These are phyloP conservation scores for Candida germanica DNA, from an alignment of 805 yeast genomes.

Conservation along the genomic window DNA sequence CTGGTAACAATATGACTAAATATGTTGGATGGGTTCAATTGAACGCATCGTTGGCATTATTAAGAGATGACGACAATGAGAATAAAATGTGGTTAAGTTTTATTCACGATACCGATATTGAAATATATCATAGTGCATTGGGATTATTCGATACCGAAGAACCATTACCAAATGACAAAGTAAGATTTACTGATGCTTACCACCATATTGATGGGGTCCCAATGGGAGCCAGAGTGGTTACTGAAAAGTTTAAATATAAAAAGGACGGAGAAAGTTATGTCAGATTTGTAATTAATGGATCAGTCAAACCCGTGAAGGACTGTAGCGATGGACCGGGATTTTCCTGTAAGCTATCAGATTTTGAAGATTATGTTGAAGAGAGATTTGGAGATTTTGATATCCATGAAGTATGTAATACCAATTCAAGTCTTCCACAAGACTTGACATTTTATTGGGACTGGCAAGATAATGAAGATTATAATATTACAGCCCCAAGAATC, in stretches of 20 bases:
- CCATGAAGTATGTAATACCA: conserved; percentile 25
- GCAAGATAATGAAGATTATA: conserved; percentile 11
- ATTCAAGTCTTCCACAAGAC: conserved; percentile 19
- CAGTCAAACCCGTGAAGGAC: conserved; percentile 33
- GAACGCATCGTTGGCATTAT: conserved; percentile 47
- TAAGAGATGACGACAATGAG: conserved; percentile 39
- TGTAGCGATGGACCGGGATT: conserved; percentile 43
- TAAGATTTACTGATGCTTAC: conserved; percentile 48
- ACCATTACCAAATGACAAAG: conserved; percentile 43
- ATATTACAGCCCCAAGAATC: conserved; percentile 15
- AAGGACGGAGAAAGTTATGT: conserved; percentile 27
- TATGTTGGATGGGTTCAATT: conserved; percentile 59
- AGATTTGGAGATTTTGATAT: conserved; percentile 27
- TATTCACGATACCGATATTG: conserved; percentile 71
- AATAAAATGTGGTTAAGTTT: conserved; percentile 65
- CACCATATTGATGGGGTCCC: conserved; percentile 38
- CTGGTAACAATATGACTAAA: conserved; percentile 56
- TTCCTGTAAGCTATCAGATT: conserved; percentile 38
- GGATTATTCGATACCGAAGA: conserved; percentile 49
- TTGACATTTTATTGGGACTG: conserved; percentile 45
- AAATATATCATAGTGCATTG: conserved; percentile 60
- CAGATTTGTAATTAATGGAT: conserved; percentile 38
- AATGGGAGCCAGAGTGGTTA: conserved; percentile 38
- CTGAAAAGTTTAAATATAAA: conserved; percentile 34
- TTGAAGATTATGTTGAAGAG: conserved; percentile 24